These are phyloP conservation scores for Ceratopteris richardii DNA, from an alignment of 75 land plant genomes.

Conservation along the genomic window DNA sequence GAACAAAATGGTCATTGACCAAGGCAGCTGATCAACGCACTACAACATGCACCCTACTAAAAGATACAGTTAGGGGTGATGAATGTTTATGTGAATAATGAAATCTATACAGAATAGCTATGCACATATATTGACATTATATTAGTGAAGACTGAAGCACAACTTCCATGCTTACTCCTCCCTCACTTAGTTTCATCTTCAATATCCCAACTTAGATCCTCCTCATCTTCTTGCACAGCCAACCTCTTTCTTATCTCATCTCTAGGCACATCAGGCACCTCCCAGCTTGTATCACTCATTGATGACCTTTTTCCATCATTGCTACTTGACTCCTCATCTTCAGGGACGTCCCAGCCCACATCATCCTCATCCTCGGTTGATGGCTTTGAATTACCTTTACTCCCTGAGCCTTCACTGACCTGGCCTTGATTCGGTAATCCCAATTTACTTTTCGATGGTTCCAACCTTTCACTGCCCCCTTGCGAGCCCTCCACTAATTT, in stretches of 20 bases:
- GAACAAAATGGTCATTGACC: no score
- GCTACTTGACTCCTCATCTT: constrained; percentile 24
- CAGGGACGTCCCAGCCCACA: constrained; percentile 57
- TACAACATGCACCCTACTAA: no score
- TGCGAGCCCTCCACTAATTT: not conserved
- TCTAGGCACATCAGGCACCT: constrained; percentile 4
- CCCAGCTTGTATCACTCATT: constrained; percentile 2
- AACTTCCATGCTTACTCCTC: constrained; percentile 4
- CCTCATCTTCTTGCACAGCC: constrained; percentile 15
- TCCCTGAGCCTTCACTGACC: no score
- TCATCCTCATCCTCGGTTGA: constrained; percentile 32
- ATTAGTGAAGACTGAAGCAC: no score
- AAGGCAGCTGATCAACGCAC: no score
- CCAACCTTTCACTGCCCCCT: no score
- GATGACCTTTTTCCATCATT: constrained; percentile 5
- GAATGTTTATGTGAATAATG: no score
- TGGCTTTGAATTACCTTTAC: no score
- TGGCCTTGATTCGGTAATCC: not conserved
- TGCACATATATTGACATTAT: no score
- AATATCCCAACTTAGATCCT: constrained; percentile 69
- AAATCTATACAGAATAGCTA: no score
- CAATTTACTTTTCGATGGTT: no score
- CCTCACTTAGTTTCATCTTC: constrained; percentile 39
- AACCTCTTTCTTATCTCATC: not conserved
- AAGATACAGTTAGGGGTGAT: no score